Conservation (phyloP, 306 rosid species). For the Dryas drummondii region DNA sequence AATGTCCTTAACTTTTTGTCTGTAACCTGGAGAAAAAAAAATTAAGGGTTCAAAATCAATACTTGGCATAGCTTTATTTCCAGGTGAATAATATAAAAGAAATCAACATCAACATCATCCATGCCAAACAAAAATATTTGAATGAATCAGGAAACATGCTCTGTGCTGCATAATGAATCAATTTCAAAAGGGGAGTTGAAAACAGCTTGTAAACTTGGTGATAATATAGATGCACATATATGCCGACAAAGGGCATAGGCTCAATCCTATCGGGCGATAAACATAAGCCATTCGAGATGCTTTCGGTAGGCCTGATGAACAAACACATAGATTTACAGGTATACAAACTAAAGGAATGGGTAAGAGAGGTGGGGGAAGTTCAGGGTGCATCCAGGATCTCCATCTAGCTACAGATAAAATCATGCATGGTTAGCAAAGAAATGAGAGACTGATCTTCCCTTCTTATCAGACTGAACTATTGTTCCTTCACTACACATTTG, state of each 20-base stretch:
- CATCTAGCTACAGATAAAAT: background rate
- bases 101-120: background rate
- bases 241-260: background rate
- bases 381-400: background rate
- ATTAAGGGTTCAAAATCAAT: slow-evolving; percentile 4
- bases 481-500: background rate
- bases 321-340: background rate
- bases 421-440: background rate
- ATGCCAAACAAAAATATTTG: background rate
- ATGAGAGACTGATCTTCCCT: background rate
- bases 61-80: background rate
- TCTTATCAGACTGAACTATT: background rate
- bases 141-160: background rate
- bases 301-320: slow-evolving; percentile 1
- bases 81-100: background rate
- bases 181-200: background rate
- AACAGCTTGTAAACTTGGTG: background rate
- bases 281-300: slow-evolving; percentile 5
- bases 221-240: background rate
- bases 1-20: slow-evolving; percentile 73
- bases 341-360: background rate
- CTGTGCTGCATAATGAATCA: background rate
- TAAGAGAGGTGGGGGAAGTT: background rate
- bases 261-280: background rate
- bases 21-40: slow-evolving; percentile 55